These are phyloP conservation scores for Brasilioporus rufonigricans DNA, from an alignment of 768 basidiomycete genomes.

Conservation along the genomic window DNA sequence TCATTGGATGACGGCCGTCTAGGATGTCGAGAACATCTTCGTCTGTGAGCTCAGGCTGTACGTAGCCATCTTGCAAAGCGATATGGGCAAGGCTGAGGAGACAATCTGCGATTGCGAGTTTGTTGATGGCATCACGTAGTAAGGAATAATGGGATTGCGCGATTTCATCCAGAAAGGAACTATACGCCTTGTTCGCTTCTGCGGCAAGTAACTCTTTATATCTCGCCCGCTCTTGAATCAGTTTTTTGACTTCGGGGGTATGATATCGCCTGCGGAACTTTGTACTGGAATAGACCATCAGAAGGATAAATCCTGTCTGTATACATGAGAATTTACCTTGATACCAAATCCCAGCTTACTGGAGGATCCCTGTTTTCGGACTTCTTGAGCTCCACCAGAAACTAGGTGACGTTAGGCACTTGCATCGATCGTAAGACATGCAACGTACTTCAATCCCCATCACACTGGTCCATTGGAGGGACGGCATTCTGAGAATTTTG, in stretches of 20 bases:
- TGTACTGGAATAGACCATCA: conserved; percentile 47
- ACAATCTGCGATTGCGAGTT: conserved; percentile 84
- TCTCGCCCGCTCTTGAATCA: conserved; percentile 71
- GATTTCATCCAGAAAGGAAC: conserved; percentile 68
- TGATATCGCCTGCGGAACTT: conserved; percentile 72
- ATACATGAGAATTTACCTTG: conserved; percentile 43
- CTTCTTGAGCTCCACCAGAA: conserved; percentile 74
- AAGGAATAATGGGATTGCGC: conserved; percentile 62
- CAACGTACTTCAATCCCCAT: conserved; percentile 64
- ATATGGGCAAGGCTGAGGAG: conserved; percentile 80
- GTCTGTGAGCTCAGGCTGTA: conserved; percentile 71
- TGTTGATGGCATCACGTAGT: conserved; percentile 73
- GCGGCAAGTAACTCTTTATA: conserved; percentile 69
- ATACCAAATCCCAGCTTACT: conserved; percentile 60
- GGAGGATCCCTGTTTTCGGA: conserved; percentile 47
- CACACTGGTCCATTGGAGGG: conserved; percentile 65
- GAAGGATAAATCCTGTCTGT: not conserved
- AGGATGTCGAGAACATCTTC: conserved; percentile 68
- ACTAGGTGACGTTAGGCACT: conserved; percentile 41
- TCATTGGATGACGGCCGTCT: conserved; percentile 92
- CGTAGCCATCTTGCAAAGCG: conserved; percentile 72
- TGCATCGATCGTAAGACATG: not conserved
- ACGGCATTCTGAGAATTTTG: conserved; percentile 68
- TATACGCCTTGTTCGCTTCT: conserved; percentile 65
- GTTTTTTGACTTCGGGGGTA: conserved; percentile 59